Conservation (phyloP, 805 yeast species). For the Candida maesae region DNA sequence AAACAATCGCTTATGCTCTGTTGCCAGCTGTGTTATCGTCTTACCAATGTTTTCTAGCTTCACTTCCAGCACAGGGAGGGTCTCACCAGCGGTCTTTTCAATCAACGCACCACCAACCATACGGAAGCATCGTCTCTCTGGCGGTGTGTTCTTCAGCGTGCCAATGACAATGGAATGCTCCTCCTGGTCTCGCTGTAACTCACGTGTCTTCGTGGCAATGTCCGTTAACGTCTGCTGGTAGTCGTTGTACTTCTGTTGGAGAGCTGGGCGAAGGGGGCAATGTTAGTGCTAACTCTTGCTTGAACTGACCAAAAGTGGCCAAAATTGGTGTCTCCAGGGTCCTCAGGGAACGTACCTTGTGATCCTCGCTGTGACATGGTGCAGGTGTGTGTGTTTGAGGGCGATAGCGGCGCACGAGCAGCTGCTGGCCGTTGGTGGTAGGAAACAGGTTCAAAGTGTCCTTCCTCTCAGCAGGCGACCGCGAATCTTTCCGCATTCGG, state of each 20-base stretch:
- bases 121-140: conserved; percentile 75
- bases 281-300: no score
- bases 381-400: neutral
- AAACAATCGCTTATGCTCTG: conserved; percentile 32
- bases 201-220: conserved; percentile 42
- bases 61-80: conserved; percentile 54
- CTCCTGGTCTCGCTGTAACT: conserved; percentile 45
- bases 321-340: no score
- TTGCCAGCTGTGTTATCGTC: conserved; percentile 32
- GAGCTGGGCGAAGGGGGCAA: conserved; percentile 13
- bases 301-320: no score
- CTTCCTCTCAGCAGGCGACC: no score
- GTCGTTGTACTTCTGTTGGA: conserved; percentile 48
- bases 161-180: conserved; percentile 52
- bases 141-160: conserved; percentile 49
- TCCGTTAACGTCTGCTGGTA: conserved; percentile 47
- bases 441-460: no score
- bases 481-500: conserved; percentile 2
- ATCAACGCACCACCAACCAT: conserved; percentile 94
- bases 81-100: conserved; percentile 78
- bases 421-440: no score
- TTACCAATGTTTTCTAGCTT: conserved; percentile 47
- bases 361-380: conserved; percentile 13
- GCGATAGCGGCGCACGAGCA: no score
- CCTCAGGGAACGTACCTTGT: conserved; percentile 6